Evolutionary conservation across 2,329 filamentous ascomycete species (phyloP).

Genomic region (Pseudocercospora musae): DNA sequence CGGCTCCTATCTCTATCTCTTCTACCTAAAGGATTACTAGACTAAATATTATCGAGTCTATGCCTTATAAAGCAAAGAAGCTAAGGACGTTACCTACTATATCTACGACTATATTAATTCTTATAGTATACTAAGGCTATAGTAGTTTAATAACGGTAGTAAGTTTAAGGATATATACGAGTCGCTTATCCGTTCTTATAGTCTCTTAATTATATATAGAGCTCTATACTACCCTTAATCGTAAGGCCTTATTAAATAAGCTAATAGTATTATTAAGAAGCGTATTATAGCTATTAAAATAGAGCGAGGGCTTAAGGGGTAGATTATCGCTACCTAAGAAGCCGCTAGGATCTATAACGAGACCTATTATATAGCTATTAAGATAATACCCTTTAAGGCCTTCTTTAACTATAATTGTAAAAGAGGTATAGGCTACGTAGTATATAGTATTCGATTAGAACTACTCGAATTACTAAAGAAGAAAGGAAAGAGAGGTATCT

Average conservation of each 20-base stretch:
- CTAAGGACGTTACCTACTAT: neutral
- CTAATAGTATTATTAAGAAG: neutral
- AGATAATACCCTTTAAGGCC: neutral
- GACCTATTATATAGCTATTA: neutral
- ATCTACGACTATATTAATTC: neutral
- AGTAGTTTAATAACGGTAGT: neutral
- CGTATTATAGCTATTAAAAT: too few species aligned
- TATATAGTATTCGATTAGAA: too few species aligned
- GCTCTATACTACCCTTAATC: neutral
- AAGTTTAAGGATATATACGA: neutral
- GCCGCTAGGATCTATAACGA: neutral
- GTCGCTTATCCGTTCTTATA: neutral
- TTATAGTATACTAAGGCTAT: neutral
- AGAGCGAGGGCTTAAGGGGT: neutral
- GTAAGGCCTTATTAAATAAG: neutral
- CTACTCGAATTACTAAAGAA: too few species aligned
- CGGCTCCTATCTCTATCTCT: neutral
- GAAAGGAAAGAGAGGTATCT: too few species aligned
- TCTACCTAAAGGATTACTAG: neutral
- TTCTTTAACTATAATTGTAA: neutral
- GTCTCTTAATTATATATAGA: neutral
- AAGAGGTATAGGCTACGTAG: too few species aligned
- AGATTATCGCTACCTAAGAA: neutral
- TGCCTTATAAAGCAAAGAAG: neutral
- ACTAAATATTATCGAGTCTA: neutral